Evolutionary conservation across 1,139 yeast species (phyloP).

Genomic region (Lodderomyces beijingensis): DNA sequence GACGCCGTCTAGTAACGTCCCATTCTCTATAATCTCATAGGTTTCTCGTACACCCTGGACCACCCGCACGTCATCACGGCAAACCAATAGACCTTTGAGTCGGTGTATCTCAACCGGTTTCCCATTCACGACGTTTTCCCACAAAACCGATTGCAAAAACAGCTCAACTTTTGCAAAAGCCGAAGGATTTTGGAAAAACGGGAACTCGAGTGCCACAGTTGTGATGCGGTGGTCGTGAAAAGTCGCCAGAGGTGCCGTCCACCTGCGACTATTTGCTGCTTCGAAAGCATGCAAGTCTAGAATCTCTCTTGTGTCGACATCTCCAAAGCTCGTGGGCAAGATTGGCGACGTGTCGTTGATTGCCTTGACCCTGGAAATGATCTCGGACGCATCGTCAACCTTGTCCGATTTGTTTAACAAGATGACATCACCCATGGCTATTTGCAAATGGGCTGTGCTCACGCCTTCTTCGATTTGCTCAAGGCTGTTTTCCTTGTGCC

Average conservation of each 20-base stretch:
- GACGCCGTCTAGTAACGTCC: slow-evolving; percentile 32
- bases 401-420: slow-evolving; percentile 74
- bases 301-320: slow-evolving; percentile 54
- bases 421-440: slow-evolving; percentile 84
- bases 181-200: slow-evolving; percentile 28
- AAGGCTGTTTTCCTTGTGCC: slow-evolving; percentile 41
- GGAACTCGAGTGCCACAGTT: slow-evolving; percentile 57
- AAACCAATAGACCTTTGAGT: slow-evolving; percentile 68
- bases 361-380: slow-evolving; percentile 39
- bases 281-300: slow-evolving; percentile 83
- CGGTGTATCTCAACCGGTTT: slow-evolving; percentile 67
- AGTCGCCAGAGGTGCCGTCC: slow-evolving; percentile 10
- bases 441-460: slow-evolving; percentile 85
- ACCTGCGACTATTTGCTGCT: slow-evolving; percentile 19
- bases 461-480: slow-evolving; percentile 42
- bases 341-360: slow-evolving; percentile 72
- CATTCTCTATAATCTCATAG: slow-evolving; percentile 68
- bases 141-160: slow-evolving; percentile 61
- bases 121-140: slow-evolving; percentile 54
- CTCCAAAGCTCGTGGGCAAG: slow-evolving; percentile 66
- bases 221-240: slow-evolving; percentile 54
- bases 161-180: slow-evolving; percentile 46
- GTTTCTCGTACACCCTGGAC: slow-evolving; percentile 95
- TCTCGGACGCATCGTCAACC: slow-evolving; percentile 17
- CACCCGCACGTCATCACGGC: slow-evolving; percentile 45